Conservation (phyloP, 2,329 filamentous ascomycete genomes). For the Cercospora canescens region DNA sequence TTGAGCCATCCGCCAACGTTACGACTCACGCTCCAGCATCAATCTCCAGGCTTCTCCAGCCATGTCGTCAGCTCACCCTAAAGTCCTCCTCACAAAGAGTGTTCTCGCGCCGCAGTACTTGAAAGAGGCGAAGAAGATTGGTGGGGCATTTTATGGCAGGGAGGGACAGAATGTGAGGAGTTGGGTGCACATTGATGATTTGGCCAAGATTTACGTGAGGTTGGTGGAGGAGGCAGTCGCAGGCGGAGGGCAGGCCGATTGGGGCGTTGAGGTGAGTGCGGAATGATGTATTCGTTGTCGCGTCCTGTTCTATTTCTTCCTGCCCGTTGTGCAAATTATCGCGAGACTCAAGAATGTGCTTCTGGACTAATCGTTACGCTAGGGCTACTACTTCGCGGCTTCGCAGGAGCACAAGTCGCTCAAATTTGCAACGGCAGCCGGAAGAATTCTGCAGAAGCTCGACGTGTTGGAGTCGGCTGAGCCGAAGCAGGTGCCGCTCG, state of each 20-base stretch:
- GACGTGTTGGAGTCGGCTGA: constrained; percentile 29
- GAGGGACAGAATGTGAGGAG: constrained; percentile 53
- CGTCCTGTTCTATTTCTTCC: not conserved
- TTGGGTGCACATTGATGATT: constrained; percentile 59
- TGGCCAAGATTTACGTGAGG: constrained; percentile 54
- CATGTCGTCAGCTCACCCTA: not conserved
- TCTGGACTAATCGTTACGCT: not conserved
- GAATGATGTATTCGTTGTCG: constrained; percentile 13
- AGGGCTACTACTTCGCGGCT: constrained; percentile 52
- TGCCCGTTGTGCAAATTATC: not conserved
- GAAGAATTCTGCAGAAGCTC: constrained; percentile 30
- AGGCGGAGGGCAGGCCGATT: constrained; percentile 36
- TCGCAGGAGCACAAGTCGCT: constrained; percentile 39
- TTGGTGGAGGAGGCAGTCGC: constrained; percentile 56
- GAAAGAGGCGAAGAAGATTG: constrained; percentile 44
- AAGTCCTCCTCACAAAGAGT: not conserved
- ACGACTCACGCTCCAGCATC: not conserved
- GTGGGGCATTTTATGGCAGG: constrained; percentile 46
- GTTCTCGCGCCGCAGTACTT: constrained; percentile 61
- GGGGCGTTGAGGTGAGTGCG: constrained; percentile 16
- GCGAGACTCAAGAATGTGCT: not conserved
- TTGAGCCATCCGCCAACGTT: not conserved
- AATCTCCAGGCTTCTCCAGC: not conserved
- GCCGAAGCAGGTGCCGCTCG: constrained; percentile 29
- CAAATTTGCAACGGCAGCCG: constrained; percentile 30